Evolutionary conservation across 2,329 filamentous ascomycete genomes (phyloP), one percentile per base, ranked within the genome.

Genomic region (Calonectria pteridis): DNA sequence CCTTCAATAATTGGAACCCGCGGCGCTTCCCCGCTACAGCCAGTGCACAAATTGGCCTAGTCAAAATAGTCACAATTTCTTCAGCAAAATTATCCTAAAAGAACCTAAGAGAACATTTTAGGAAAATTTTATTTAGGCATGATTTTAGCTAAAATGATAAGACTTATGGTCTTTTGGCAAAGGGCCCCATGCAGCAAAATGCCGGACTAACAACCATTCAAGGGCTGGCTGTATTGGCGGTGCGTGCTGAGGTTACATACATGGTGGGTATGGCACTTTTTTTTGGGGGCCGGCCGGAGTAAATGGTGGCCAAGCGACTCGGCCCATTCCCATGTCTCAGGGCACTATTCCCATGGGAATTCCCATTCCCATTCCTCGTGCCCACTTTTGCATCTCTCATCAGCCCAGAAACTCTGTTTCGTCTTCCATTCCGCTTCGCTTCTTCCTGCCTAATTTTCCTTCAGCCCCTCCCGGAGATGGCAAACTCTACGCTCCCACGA

Each of bases 231-330:
- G n/a, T n/a, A n/a, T n/a, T 35, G 55, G 35, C 31, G 55, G 55
- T 40, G 55, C 51, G 51, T 33, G 51, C 51, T 55, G n/a, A 55
- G 51, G 51, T 55, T 55, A 55, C 51, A 55, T 55, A 33, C 51
- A 26, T 55, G 28, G 51, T 55, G 51, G 51, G 51, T 26, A 33
- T 23, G 28, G 51, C 29, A 33, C 18, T n/a, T 55, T 55, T 55
- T 55, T 55, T 55, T 55, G 51, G 51, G 51, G 51, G 51, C 51
- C 50, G 28, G 16, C 50, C 51, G 28, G 51, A 55, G 11, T n/a
- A 55, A 53, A 31, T 29, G 51, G 28, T 55, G 51, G 4, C 51
- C 28, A 33, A 55, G 28, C 51, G 18, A 29, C 51, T n/a, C 51
- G 51, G 51, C 29, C 51, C 51, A 55, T 55, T 55, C 51, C 51